phyloP scores from a whole-genome alignment of 2,329 filamentous ascomycete species.

The Colletotrichum incanum region DNA sequence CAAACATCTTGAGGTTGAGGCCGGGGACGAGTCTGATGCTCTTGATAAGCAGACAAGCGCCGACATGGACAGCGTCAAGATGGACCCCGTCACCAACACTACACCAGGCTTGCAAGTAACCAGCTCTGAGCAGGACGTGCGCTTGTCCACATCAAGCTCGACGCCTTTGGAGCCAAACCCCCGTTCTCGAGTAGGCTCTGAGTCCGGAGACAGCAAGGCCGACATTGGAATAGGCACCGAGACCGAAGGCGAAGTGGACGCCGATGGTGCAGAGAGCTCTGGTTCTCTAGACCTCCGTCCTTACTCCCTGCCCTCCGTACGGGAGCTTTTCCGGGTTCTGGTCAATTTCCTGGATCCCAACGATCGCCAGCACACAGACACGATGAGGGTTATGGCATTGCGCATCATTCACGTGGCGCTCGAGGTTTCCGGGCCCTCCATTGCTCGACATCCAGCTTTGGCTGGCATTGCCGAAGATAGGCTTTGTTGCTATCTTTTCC shows the following conservation, averaged over 20 bases:
- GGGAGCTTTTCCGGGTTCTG: constrained; percentile 93
- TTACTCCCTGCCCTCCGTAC: constrained; percentile 93
- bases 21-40: constrained; percentile 76
- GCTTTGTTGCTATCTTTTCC: constrained; percentile 94
- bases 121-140: constrained; percentile 18
- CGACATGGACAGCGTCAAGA: constrained; percentile 83
- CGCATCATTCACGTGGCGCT: constrained; percentile 97
- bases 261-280: constrained; percentile 55
- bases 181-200: constrained; percentile 19
- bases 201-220: constrained; percentile 28
- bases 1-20: constrained; percentile 87
- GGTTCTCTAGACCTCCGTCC: constrained; percentile 79
- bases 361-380: constrained; percentile 92
- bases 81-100: constrained; percentile 66
- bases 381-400: constrained; percentile 96
- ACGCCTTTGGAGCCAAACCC: constrained; percentile 21
- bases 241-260: constrained; percentile 42
- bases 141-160: constrained; percentile 37
- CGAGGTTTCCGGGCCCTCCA: constrained; percentile 95
- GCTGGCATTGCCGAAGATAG: constrained; percentile 92
- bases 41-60: constrained; percentile 78
- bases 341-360: constrained; percentile 95
- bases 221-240: constrained; percentile 8
- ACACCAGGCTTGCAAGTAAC: constrained; percentile 24
- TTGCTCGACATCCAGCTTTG: constrained; percentile 91